phyloP scores from a whole-genome alignment of 495 filamentous ascomycete genomes.

The Aspergillus avenaceus region DNA sequence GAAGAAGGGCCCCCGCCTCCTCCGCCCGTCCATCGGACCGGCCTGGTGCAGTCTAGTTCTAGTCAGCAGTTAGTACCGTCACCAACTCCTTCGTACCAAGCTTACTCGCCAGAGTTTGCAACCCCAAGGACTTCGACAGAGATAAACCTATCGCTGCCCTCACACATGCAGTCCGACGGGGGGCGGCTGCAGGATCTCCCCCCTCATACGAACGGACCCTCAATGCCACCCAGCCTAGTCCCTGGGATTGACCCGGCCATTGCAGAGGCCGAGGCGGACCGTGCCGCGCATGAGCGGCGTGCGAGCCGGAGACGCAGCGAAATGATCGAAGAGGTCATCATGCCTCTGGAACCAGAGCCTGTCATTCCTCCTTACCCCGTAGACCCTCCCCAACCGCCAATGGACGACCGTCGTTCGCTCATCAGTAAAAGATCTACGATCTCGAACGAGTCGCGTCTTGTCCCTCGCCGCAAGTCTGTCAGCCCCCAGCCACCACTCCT shows the following conservation, averaged over 20 bases:
- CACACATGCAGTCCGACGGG: constrained; percentile 9
- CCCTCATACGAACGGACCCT: constrained; percentile 34
- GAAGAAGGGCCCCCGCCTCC: constrained; percentile 48
- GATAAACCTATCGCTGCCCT: constrained; percentile 11
- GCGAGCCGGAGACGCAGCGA: constrained; percentile 23
- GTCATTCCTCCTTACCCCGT: constrained; percentile 28
- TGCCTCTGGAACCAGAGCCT: constrained; percentile 19
- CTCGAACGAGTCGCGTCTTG: constrained; percentile 8
- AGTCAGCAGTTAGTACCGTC: constrained; percentile 24
- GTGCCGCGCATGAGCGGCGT: constrained; percentile 20
- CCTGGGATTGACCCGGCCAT: constrained; percentile 62
- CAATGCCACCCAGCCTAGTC: constrained; percentile 63
- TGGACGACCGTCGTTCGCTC: constrained; percentile 19
- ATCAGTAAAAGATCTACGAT: constrained; percentile 7
- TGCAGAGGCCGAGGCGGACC: constrained; percentile 53
- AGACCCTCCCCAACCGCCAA: constrained; percentile 29
- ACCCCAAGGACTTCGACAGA: constrained; percentile 18
- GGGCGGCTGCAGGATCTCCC: constrained; percentile 19
- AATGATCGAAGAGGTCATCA: constrained; percentile 28
- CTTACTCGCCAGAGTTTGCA: constrained; percentile 33
- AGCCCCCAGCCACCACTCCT: constrained; percentile 14
- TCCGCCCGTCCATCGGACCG: constrained; percentile 44
- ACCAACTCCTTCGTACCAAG: constrained; percentile 25
- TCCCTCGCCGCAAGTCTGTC: constrained; percentile 14
- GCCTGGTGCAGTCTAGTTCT: constrained; percentile 22